A percentile compares a stretch with the other conserved stretches of the same genome.
Evolutionary conservation across 2,329 filamentous ascomycete genomes (phyloP).

Genomic region (Clonostachys rosea): DNA sequence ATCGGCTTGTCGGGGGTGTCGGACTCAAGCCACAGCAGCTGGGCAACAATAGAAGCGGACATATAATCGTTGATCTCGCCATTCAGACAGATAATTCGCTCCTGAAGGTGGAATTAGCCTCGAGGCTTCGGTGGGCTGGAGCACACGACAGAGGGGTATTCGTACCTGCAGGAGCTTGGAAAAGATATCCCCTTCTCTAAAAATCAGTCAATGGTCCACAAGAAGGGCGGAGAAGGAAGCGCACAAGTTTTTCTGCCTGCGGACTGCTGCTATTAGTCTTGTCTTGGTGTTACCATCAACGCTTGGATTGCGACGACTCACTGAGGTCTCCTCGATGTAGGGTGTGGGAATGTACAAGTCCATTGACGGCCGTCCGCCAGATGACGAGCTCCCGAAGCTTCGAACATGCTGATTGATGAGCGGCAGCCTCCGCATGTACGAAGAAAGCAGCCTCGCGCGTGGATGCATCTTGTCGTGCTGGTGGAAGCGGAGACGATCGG

Average conservation of each 20-base stretch:
- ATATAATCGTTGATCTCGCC: constrained; percentile 86
- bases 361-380: constrained; percentile 16
- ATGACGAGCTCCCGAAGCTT: constrained; percentile 34
- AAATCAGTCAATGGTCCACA: too few relatives aligned
- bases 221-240: constrained; percentile 12
- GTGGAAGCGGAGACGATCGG: too few relatives aligned
- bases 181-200: constrained; percentile 67
- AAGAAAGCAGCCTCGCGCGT: too few relatives aligned
- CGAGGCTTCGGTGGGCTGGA: not conserved
- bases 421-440: not conserved
- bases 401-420: constrained; percentile 27
- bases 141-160: not conserved
- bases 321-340: constrained; percentile 45
- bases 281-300: not conserved
- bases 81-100: constrained; percentile 92
- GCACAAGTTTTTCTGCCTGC: constrained; percentile 75
- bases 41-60: constrained; percentile 91
- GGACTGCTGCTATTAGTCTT: constrained; percentile 44
- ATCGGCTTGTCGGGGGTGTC: constrained; percentile 94
- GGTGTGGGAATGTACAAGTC: constrained; percentile 47
- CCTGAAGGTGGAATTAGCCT: constrained; percentile 37
- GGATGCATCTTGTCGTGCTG: too few relatives aligned
- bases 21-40: constrained; percentile 96
- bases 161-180: constrained; percentile 71
- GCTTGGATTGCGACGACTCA: constrained; percentile 12